Evolutionary conservation across 2,329 filamentous ascomycete genomes (phyloP).

Genomic region (Curvularia spicifera): DNA sequence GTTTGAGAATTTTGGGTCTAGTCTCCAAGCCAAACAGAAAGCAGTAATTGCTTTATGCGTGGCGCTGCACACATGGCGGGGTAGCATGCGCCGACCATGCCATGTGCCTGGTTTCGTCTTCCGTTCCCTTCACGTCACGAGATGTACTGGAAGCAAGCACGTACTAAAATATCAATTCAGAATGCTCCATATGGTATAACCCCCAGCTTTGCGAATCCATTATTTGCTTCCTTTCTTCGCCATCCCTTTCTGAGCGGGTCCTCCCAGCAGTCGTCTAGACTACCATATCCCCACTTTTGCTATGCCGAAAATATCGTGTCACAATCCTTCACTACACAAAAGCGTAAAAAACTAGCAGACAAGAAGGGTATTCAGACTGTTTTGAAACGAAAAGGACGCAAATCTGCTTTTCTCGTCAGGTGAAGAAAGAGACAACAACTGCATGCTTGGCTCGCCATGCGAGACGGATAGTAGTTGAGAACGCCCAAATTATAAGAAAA

Average conservation of each 20-base stretch:
- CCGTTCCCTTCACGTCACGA: not conserved
- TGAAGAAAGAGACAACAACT: not conserved
- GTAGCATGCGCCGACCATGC: not conserved
- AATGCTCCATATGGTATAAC: not conserved
- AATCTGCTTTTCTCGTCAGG: not conserved
- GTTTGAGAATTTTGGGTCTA: not conserved
- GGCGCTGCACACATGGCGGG: not conserved
- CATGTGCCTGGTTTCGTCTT: not conserved
- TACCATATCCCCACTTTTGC: not conserved
- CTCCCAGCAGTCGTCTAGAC: not conserved
- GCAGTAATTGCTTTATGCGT: not conserved
- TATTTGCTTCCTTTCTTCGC: not conserved
- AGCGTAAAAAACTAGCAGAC: not conserved
- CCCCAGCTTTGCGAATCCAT: not conserved
- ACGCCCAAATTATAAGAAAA: not conserved
- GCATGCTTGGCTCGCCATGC: not conserved
- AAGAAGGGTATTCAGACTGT: not conserved
- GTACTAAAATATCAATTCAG: not conserved
- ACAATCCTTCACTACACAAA: not conserved
- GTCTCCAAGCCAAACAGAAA: not conserved
- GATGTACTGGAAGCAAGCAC: not conserved
- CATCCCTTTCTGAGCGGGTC: not conserved
- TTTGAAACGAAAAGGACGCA: not conserved
- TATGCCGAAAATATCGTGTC: not conserved
- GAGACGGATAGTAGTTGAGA: not conserved